Conservation (phyloP, 192 early-diverging fungal genomes). For the Spizellomyces punctatus region DNA sequence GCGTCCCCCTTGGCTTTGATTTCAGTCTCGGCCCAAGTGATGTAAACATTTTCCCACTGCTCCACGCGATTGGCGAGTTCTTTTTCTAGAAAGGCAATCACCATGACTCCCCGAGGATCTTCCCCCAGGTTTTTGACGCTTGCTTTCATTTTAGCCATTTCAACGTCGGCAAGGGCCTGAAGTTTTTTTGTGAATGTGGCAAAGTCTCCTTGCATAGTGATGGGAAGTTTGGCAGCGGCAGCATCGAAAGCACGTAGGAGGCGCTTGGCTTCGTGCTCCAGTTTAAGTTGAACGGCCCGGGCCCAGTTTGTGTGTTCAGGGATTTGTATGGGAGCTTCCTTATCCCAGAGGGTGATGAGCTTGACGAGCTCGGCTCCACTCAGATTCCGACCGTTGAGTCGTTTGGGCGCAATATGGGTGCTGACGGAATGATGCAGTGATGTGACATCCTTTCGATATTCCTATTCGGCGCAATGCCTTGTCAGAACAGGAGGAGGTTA, state of each 20-base stretch:
- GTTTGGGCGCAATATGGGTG: constrained; percentile 3
- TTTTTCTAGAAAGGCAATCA: constrained; percentile 14
- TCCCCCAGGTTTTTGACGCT: constrained; percentile 19
- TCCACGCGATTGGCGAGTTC: not conserved
- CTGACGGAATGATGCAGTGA: not conserved
- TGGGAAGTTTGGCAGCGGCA: not conserved
- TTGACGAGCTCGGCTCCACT: constrained; percentile 15
- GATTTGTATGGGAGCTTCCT: constrained; percentile 20
- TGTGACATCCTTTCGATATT: constrained; percentile 14
- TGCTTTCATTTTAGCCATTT: constrained; percentile 7
- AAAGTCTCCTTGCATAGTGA: not conserved
- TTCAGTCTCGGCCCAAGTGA: constrained; percentile 11
- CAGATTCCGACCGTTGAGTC: constrained; percentile 18
- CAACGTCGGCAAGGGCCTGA: not conserved
- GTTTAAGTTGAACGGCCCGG: constrained; percentile 23
- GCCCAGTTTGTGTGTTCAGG: constrained; percentile 33
- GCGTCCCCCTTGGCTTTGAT: constrained; percentile 2
- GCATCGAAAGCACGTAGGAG: constrained; percentile 14
- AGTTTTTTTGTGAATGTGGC: constrained; percentile 4
- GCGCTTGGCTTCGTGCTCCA: constrained; percentile 22
- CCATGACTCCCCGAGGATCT: constrained; percentile 13
- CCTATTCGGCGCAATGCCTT: not conserved
- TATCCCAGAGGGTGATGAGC: constrained; percentile 16
- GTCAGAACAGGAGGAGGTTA: not conserved
- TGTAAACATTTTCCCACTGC: not conserved